Conservation (phyloP, 2,329 filamentous ascomycete species). For the Biscogniauxia mediterranea region DNA sequence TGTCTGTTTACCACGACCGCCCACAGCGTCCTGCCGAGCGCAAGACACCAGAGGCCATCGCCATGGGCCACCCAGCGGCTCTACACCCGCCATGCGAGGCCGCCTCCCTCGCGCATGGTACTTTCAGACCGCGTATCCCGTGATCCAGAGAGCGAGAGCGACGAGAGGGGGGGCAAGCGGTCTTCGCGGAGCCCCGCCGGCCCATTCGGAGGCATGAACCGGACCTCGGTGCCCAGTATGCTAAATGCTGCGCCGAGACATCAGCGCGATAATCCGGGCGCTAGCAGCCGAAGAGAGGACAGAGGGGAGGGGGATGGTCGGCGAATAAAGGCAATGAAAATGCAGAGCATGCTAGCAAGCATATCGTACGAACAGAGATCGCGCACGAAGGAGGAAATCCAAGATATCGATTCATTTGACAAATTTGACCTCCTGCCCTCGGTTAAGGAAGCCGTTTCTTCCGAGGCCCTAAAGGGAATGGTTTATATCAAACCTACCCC, state of each 20-base stretch:
- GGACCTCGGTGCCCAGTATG: conserved; percentile 43
- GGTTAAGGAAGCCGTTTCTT: conserved; percentile 67
- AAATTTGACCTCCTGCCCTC: conserved; percentile 73
- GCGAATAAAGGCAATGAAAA: conserved; percentile 81
- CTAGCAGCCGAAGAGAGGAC: conserved; percentile 5
- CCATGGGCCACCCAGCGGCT: conserved; percentile 25
- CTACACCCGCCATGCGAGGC: conserved; percentile 18
- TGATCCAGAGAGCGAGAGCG: conserved; percentile 32
- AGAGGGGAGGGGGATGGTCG: conserved; percentile 43
- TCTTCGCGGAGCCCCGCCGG: conserved; percentile 43
- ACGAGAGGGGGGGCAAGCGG: conserved; percentile 34
- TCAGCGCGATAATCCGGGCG: not conserved
- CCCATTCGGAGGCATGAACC: conserved; percentile 57
- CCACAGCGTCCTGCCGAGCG: conserved; percentile 12
- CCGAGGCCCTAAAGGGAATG: conserved; percentile 73
- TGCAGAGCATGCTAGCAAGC: conserved; percentile 78
- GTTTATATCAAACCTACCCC: conserved; percentile 79
- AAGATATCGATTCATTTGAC: conserved; percentile 74
- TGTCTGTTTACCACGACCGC: conserved; percentile 24
- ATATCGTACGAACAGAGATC: conserved; percentile 70
- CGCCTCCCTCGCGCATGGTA: conserved; percentile 54
- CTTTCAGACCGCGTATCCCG: conserved; percentile 53
- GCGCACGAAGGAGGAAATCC: conserved; percentile 39
- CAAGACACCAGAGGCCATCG: conserved; percentile 7
- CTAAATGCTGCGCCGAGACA: conserved; percentile 18